These are phyloP conservation scores for Zea mays DNA, from an alignment of 176 grass and related monocot species.

Conservation along the genomic window Zm-B73-REFERENCE-NAM-5.0 NC_050098.1:43637501-43638000, in stretches of 20 bases:
- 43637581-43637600: constrained; percentile 7
- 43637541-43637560: background rate
- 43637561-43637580: constrained; percentile 12
- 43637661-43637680: background rate
- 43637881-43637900: too few species aligned
- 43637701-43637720: constrained; percentile 24
- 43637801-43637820: too few species aligned
- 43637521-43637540: background rate
- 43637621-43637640: background rate
- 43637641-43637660: background rate
- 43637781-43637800: constrained; percentile 8
- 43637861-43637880: too few species aligned
- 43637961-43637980: too few species aligned
- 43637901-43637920: too few species aligned
- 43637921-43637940: too few species aligned
- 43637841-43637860: too few species aligned
- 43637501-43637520: background rate
- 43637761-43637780: background rate
- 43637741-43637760: constrained; percentile 16
- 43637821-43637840: too few species aligned
- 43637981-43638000: too few species aligned
- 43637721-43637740: background rate
- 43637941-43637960: too few species aligned
- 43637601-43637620: background rate
- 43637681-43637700: constrained; percentile 18